Evolutionary conservation across 2,329 filamentous ascomycete species (phyloP).

Genomic region (Penicillium sp.): DNA sequence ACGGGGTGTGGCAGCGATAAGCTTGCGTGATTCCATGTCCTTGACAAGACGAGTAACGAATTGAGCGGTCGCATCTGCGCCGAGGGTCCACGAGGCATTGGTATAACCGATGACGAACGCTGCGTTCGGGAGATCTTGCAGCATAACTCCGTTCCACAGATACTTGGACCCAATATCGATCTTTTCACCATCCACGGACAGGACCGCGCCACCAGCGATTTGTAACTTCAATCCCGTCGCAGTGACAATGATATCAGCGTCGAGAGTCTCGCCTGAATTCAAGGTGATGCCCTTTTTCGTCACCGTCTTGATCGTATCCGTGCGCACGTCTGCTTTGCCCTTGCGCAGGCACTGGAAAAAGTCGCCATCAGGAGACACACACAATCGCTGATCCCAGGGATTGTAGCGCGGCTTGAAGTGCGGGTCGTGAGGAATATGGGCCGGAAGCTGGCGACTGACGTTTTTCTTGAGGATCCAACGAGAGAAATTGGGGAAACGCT

Average conservation of each 20-base stretch:
- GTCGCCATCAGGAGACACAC: slow-evolving; percentile 62
- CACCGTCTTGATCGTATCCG: slow-evolving; percentile 54
- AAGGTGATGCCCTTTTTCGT: slow-evolving; percentile 51
- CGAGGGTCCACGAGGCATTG: slow-evolving; percentile 47
- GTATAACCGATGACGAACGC: slow-evolving; percentile 45
- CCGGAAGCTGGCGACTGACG: slow-evolving; percentile 54
- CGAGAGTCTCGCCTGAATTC: slow-evolving; percentile 40
- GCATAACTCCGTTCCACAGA: slow-evolving; percentile 45
- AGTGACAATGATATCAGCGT: slow-evolving; percentile 45
- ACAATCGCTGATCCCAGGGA: slow-evolving; percentile 73
- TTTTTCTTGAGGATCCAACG: slow-evolving; percentile 47
- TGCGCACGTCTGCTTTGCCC: slow-evolving; percentile 55
- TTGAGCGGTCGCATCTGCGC: slow-evolving; percentile 44
- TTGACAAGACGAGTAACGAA: slow-evolving; percentile 40
- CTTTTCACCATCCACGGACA: slow-evolving; percentile 40
- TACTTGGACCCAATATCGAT: slow-evolving; percentile 36
- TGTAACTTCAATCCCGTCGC: slow-evolving; percentile 46
- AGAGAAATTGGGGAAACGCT: slow-evolving; percentile 52
- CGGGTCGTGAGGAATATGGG: slow-evolving; percentile 53
- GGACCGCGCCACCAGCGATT: slow-evolving; percentile 36
- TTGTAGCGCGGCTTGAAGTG: slow-evolving; percentile 66
- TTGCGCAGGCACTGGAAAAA: slow-evolving; percentile 54
- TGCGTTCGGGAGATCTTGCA: slow-evolving; percentile 46
- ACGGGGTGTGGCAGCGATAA: slow-evolving; percentile 29
- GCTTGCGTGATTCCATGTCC: slow-evolving; percentile 28